A percentile compares a stretch with the other conserved stretches of the same genome.
phyloP scores from a whole-genome alignment of 495 filamentous ascomycete species.

The Ascobolus immersus region DNA sequence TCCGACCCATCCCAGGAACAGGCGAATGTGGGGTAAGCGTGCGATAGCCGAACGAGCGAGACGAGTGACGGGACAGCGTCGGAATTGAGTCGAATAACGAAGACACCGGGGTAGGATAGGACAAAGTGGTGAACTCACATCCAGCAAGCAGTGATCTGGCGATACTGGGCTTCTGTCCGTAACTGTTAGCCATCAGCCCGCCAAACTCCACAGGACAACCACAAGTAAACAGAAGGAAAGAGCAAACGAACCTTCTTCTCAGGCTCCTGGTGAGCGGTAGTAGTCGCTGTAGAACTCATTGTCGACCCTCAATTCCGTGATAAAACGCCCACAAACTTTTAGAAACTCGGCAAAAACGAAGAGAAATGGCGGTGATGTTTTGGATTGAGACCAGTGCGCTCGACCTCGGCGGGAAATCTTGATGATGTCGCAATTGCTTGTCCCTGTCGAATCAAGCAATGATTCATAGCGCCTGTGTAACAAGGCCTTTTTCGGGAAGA shows the following conservation, averaged over 20 bases:
- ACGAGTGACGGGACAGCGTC: neutral
- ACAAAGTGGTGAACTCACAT: slow-evolving; percentile 11
- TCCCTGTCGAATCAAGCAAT: too few relatives aligned
- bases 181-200: neutral
- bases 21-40: neutral
- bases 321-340: too few relatives aligned
- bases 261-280: neutral
- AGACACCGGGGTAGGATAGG: neutral
- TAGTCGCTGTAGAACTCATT: too few relatives aligned
- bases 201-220: neutral
- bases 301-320: too few relatives aligned
- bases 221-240: neutral
- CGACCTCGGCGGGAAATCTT: too few relatives aligned
- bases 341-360: too few relatives aligned
- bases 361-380: too few relatives aligned
- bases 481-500: too few relatives aligned
- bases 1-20: too few relatives aligned
- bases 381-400: too few relatives aligned
- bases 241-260: neutral
- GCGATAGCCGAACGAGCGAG: neutral
- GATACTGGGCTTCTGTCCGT: slow-evolving; percentile 39
- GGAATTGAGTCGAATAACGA: neutral
- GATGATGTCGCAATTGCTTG: too few relatives aligned
- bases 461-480: too few relatives aligned
- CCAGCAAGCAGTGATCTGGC: slow-evolving; percentile 73